phyloP scores from a whole-genome alignment of 2,329 filamentous ascomycete genomes.

The Lachnellula hyalina region DNA sequence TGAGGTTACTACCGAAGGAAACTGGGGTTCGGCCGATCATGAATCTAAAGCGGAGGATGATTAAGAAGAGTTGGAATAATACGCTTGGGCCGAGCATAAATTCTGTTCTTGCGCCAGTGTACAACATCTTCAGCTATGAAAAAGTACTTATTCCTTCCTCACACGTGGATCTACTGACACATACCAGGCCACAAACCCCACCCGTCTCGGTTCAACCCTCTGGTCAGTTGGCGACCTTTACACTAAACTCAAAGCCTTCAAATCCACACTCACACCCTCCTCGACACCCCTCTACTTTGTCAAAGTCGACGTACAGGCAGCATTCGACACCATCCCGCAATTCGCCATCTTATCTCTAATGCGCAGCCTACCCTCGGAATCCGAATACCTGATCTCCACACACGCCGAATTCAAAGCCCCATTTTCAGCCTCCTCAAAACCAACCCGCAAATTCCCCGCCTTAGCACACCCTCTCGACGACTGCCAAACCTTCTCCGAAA shows the following conservation, averaged over 20 bases:
- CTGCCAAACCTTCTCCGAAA: constrained; percentile 27
- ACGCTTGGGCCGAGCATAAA: constrained; percentile 63
- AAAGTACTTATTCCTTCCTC: constrained; percentile 44
- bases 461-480: constrained; percentile 27
- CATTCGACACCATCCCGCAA: constrained; percentile 95
- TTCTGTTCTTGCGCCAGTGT: constrained; percentile 63
- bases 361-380: constrained; percentile 47
- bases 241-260: constrained; percentile 65
- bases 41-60: constrained; percentile 67
- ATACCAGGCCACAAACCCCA: constrained; percentile 44
- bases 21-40: constrained; percentile 75
- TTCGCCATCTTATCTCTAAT: constrained; percentile 64
- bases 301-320: constrained; percentile 86
- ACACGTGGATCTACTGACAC: constrained; percentile 13
- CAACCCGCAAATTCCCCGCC: constrained; percentile 27
- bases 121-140: constrained; percentile 73
- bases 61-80: constrained; percentile 48
- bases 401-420: constrained; percentile 65
- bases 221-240: constrained; percentile 81
- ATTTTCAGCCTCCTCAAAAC: constrained; percentile 22
- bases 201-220: constrained; percentile 69
- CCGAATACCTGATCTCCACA: constrained; percentile 65
- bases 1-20: constrained; percentile 79
- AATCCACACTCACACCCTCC: constrained; percentile 39
- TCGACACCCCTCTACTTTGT: constrained; percentile 67